phyloP scores from a whole-genome alignment of 495 filamentous ascomycete genomes.

The Arthonia radiata region DNA sequence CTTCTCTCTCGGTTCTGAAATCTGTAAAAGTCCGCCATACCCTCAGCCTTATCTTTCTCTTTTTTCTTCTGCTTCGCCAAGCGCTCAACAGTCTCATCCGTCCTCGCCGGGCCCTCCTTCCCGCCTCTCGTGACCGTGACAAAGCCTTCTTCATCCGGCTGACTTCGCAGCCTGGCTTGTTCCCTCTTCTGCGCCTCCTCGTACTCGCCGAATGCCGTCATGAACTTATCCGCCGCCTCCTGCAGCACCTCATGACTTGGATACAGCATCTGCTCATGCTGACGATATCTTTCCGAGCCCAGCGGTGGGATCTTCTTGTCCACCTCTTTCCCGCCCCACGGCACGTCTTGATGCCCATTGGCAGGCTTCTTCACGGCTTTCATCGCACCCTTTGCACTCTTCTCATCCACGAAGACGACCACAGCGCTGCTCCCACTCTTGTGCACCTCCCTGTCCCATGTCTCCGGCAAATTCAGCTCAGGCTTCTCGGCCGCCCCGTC shows the following conservation, averaged over 20 bases:
- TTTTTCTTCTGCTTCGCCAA: conserved; percentile 51
- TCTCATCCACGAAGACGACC: conserved; percentile 58
- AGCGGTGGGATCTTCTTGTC: conserved; percentile 26
- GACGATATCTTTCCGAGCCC: conserved; percentile 34
- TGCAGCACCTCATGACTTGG: conserved; percentile 40
- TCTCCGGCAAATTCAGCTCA: conserved; percentile 28
- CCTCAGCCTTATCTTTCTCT: conserved; percentile 35
- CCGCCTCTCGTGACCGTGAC: conserved; percentile 68
- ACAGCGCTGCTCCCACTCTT: conserved; percentile 53
- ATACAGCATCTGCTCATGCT: conserved; percentile 41
- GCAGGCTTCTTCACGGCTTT: conserved; percentile 41
- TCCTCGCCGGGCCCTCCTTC: conserved; percentile 42
- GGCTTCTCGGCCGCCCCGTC: conserved; percentile 23
- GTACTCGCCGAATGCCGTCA: conserved; percentile 39
- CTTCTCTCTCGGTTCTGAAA: conserved; percentile 79
- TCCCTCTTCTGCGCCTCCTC: conserved; percentile 40
- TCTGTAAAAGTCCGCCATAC: conserved; percentile 60
- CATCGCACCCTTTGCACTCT: conserved; percentile 42
- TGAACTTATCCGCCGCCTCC: conserved; percentile 52
- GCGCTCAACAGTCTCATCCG: conserved; percentile 48
- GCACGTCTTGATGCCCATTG: conserved; percentile 27
- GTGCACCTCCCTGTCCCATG: conserved; percentile 53
- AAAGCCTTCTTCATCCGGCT: conserved; percentile 88
- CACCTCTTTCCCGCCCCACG: conserved; percentile 44
- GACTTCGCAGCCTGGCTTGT: conserved; percentile 36